phyloP scores from a whole-genome alignment of 257 asterid genomes.

The Gentiana macrophylla region DNA sequence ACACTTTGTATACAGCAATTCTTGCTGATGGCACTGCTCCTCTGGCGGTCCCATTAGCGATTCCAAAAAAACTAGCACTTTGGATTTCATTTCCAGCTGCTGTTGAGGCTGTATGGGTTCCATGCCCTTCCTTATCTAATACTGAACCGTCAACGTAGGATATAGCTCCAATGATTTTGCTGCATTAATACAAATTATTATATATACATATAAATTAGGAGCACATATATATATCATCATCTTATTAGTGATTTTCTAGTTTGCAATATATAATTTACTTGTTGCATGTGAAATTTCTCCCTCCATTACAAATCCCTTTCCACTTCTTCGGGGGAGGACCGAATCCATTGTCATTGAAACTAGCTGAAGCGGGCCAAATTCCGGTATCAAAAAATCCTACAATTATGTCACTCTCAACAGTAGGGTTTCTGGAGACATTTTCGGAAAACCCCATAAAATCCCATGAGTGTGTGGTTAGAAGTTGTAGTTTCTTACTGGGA shows the following conservation, averaged over 20 bases:
- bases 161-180: slow-evolving; percentile 39
- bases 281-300: slow-evolving; percentile 36
- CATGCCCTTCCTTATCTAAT: slow-evolving; percentile 23
- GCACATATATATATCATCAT: too few relatives aligned
- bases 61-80: slow-evolving; percentile 19
- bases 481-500: slow-evolving; percentile 8
- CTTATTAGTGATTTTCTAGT: too few relatives aligned
- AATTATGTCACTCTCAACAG: slow-evolving; percentile 26
- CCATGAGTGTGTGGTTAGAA: slow-evolving; percentile 36
- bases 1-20: slow-evolving; percentile 25
- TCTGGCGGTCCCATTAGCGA: slow-evolving; percentile 27
- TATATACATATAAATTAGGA: too few relatives aligned
- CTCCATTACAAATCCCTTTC: slow-evolving; percentile 38
- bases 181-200: slow-evolving; percentile 12
- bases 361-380: slow-evolving; percentile 33
- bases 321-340: slow-evolving; percentile 33
- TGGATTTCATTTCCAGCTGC: slow-evolving; percentile 29
- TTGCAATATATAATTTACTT: slow-evolving; percentile 11
- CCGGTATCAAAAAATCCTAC: slow-evolving; percentile 33
- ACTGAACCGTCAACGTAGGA: slow-evolving; percentile 12
- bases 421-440: slow-evolving; percentile 12
- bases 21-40: slow-evolving; percentile 39
- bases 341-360: slow-evolving; percentile 22
- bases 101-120: slow-evolving; percentile 37
- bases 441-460: slow-evolving; percentile 26